phyloP scores from a whole-genome alignment of 176 grass and related monocot genomes.

The Phoenix dactylifera region DNA sequence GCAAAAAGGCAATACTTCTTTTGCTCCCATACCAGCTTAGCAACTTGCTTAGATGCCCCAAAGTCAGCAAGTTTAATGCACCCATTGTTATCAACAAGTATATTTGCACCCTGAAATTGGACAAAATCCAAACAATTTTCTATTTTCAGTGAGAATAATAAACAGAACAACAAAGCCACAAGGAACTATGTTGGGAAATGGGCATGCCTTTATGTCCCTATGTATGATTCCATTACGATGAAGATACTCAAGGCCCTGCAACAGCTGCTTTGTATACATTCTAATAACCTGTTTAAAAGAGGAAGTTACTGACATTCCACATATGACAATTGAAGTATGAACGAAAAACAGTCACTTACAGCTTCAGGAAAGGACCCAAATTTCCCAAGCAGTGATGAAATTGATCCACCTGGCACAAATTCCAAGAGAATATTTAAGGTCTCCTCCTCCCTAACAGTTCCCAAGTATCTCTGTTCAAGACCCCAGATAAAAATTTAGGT shows the following conservation, averaged over 20 bases:
- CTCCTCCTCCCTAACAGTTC: conserved; percentile 76
- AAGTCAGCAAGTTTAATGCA: conserved; percentile 99
- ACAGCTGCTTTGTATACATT: conserved; percentile 88
- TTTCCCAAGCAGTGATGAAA: conserved; percentile 82
- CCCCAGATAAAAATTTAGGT: neutral
- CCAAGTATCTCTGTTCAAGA: conserved; percentile 76
- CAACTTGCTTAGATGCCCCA: conserved; percentile 97
- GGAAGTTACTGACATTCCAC: neutral
- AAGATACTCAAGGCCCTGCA: conserved; percentile 91
- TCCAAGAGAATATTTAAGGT: conserved; percentile 90
- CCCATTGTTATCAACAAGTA: conserved; percentile 98
- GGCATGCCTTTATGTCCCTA: conserved; percentile 89
- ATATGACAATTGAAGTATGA: too few species aligned
- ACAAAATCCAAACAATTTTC: neutral
- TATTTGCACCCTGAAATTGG: conserved; percentile 80
- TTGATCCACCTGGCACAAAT: conserved; percentile 96
- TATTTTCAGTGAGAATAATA: conserved; percentile 6
- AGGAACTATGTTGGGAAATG: neutral
- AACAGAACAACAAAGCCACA: neutral
- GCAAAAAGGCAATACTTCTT: neutral
- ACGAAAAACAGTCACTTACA: conserved; percentile 34
- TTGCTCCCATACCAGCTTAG: conserved; percentile 56
- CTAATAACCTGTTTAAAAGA: conserved; percentile 71
- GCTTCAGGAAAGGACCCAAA: conserved; percentile 91
- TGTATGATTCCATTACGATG: conserved; percentile 97